Conservation (phyloP, 164 flowering plant species). For the Euptelea pleiosperma region DNA sequence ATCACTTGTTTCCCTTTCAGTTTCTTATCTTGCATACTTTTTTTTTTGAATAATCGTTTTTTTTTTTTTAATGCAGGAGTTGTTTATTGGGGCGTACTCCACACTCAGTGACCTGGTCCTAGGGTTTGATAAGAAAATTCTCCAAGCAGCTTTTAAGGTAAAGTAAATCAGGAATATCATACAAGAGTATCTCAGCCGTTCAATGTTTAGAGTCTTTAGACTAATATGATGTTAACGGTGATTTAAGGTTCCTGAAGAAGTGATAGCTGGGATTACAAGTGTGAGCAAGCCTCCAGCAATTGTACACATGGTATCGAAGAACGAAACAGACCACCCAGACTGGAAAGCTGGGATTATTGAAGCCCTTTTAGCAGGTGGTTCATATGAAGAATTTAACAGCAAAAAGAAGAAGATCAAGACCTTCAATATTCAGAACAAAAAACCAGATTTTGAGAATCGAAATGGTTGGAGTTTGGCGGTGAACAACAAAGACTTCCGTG, state of each 20-base stretch:
- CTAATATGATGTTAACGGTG: background rate
- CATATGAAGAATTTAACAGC: slow-evolving; percentile 18
- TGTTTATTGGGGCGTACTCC: slow-evolving; percentile 51
- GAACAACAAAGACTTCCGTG: slow-evolving; percentile 28
- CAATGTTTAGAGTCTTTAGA: too few species aligned
- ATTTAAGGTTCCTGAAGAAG: slow-evolving; percentile 50
- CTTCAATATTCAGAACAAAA: slow-evolving; percentile 45
- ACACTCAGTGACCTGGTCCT: slow-evolving; percentile 49
- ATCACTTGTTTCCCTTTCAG: too few species aligned
- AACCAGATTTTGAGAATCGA: slow-evolving; percentile 61
- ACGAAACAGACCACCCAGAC: slow-evolving; percentile 18
- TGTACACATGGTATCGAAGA: slow-evolving; percentile 35
- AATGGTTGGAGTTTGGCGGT: slow-evolving; percentile 77
- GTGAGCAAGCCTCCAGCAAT: slow-evolving; percentile 44
- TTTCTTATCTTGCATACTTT: background rate
- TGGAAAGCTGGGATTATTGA: slow-evolving; percentile 33
- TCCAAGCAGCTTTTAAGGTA: slow-evolving; percentile 71
- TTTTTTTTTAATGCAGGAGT: slow-evolving; percentile 38
- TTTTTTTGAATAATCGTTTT: too few species aligned
- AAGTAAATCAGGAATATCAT: too few species aligned
- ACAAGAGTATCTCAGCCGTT: too few species aligned
- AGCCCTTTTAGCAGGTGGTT: slow-evolving; percentile 23
- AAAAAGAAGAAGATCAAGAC: slow-evolving; percentile 35
- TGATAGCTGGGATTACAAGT: slow-evolving; percentile 40
- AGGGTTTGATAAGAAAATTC: slow-evolving; percentile 61